phyloP scores from a whole-genome alignment of 2,329 filamentous ascomycete genomes.

The Pseudodiploospora longispora region DNA sequence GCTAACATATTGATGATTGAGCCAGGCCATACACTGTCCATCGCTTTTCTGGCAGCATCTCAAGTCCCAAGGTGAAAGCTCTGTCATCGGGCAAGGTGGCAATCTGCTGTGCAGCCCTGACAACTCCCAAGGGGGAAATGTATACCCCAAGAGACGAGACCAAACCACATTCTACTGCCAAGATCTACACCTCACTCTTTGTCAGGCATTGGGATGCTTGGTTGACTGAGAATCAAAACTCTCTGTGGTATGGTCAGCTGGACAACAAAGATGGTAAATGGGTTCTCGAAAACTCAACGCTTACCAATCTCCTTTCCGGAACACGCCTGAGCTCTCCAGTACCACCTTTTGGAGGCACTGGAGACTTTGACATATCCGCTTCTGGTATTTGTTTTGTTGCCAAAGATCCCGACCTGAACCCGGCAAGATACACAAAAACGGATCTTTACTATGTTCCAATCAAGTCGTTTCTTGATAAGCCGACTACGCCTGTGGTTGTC shows the following conservation, averaged over 20 bases:
- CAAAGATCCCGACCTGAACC: conserved; percentile 63
- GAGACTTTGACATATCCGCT: conserved; percentile 69
- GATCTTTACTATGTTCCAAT: conserved; percentile 70
- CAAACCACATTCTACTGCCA: conserved; percentile 55
- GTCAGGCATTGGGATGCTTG: conserved; percentile 82
- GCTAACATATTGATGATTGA: background rate
- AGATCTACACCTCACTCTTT: conserved; percentile 66
- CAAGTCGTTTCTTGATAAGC: conserved; percentile 48
- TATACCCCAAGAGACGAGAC: conserved; percentile 56
- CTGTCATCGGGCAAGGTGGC: conserved; percentile 42
- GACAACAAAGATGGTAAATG: conserved; percentile 33
- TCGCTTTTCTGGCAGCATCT: conserved; percentile 43
- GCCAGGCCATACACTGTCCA: conserved; percentile 6
- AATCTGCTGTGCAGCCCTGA: conserved; percentile 53
- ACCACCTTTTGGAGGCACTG: conserved; percentile 67
- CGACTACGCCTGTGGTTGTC: conserved; percentile 40
- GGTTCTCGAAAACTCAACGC: conserved; percentile 32
- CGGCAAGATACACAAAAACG: conserved; percentile 70
- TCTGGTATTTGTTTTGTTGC: conserved; percentile 64
- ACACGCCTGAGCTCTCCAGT: conserved; percentile 58
- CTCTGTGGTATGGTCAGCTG: conserved; percentile 65
- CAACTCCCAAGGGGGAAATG: conserved; percentile 60
- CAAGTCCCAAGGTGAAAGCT: conserved; percentile 51
- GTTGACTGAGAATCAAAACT: conserved; percentile 57
- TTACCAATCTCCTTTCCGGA: conserved; percentile 57